phyloP scores from a whole-genome alignment of 192 early-diverging fungal species.

The Coemansia sp. region DNA sequence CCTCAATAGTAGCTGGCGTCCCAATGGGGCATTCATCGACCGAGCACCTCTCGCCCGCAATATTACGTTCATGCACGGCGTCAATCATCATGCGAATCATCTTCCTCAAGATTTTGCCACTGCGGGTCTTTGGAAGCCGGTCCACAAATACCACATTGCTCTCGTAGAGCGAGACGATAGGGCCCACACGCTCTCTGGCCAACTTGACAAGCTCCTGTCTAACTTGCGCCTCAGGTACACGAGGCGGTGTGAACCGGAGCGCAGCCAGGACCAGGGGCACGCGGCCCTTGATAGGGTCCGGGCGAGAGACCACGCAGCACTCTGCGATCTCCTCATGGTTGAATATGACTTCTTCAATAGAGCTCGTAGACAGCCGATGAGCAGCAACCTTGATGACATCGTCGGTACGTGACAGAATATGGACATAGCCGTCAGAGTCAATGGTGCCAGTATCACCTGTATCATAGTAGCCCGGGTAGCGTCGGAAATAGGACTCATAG shows the following conservation, averaged over 20 bases:
- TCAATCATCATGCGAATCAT: conserved; percentile 73
- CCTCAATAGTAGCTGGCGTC: conserved; percentile 85
- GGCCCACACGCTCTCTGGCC: conserved; percentile 71
- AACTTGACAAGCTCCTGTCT: conserved; percentile 58
- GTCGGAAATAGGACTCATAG: conserved; percentile 66
- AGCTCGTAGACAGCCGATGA: conserved; percentile 80
- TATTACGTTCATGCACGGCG: conserved; percentile 56
- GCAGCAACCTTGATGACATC: conserved; percentile 88
- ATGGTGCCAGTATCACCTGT: conserved; percentile 82
- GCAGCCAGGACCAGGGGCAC: conserved; percentile 67
- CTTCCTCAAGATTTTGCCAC: conserved; percentile 80
- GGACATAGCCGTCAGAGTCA: conserved; percentile 73
- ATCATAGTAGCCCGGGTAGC: conserved; percentile 81
- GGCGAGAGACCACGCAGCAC: conserved; percentile 67
- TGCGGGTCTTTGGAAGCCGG: conserved; percentile 80
- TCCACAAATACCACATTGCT: conserved; percentile 64
- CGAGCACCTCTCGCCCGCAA: neutral
- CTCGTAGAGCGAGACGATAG: conserved; percentile 79
- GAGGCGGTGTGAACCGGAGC: conserved; percentile 17
- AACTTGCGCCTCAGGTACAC: conserved; percentile 10
- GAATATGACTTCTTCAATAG: conserved; percentile 74
- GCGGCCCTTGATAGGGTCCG: conserved; percentile 67
- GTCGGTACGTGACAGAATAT: conserved; percentile 69
- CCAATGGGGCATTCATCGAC: conserved; percentile 37
- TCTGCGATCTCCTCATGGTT: conserved; percentile 65